Base-by-base conservation (phyloP, 176 grass and related monocot genomes). In the Pontederia crassipes region DNA sequence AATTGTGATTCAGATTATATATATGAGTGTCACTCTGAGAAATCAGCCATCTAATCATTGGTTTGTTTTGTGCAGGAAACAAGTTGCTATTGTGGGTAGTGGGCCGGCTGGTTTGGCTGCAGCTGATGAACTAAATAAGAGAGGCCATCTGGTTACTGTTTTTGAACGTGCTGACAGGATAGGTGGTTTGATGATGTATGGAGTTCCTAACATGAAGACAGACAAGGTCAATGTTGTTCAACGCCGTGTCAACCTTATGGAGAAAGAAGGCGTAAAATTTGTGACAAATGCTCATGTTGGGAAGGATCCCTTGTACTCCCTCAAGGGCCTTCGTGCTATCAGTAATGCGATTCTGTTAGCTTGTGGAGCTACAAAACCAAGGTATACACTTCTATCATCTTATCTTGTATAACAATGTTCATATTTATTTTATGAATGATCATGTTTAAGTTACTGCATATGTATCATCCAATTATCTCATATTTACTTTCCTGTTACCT, bases 191-290 rank as follows among this genome's bases (percentile, higher is more conserved):
- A 98, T 98, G 93, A 98, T 98, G 93, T 98, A 98, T 78, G 93
- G 93, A 47, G 93, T 98, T 52, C 93, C 93, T 67, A 98, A 98
- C 93, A 98, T 98, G 93, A 98, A 98, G 68, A 75, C 93, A 26
- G 84, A 98, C 65, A 98, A 98, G 79, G 64, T 82, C 12, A 77
- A 46, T 18, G 65, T 98, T 55, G 74, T 98, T 32, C 93, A 92
- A 28, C 87, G 93, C 12, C 87, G 93, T 66, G 93, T 86, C 59
- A 76, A 89, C 62, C 81, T 98, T 57, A 98, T 98, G 82, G 73
- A 85, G 1, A 58, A 98, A 76, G 93, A 98, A 77, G 87, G 93
- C 45, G 58, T 98, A 17, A 86, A 64, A 47, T 98, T 98, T 74
- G 93, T 98, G 29, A 80, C 80, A 46, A 98, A 85, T 79, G 87